Base-by-base conservation (phyloP, 768 basidiomycete genomes). In the Obba rivulosa region DNA sequence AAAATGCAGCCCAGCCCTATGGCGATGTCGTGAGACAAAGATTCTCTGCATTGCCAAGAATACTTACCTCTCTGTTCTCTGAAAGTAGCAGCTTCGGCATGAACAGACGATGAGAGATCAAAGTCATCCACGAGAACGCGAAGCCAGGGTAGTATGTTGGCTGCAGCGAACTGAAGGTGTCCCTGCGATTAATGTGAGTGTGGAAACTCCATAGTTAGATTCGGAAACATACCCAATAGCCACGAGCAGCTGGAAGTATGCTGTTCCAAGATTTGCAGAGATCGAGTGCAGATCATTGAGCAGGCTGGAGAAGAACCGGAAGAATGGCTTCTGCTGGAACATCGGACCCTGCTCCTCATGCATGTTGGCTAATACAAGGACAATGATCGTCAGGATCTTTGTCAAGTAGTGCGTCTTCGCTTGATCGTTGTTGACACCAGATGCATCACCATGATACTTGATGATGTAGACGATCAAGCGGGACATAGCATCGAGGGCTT, bases 371-470 rank as follows among this genome's bases (percentile, higher is more conserved):
- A 99, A 72, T 9, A 97, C 93, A 50, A 98, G 81, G 23, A 98
- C 92, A 64, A 96, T 88, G 67, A 98, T 98, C 11, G 95, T 95
- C 49, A 99, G 70, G 50, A 98, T 97, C 71, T 97, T 98, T 45
- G 91, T 92, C 59, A 96, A 73, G 69, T 97, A 98, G 65, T 95
- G 90, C 11, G 94, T 90, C 66, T 96, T 96, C 16, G 93, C 92
- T 58, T 92, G 87, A 57, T 95, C 93, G 58, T 91, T 92, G 67
- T 93, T 90, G 50, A 90, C 76, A 9, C 90, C 92, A 11, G 87
- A 83, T 22, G 93, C 90, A 69, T 99, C 96, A 10, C 94, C 96
- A 57, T 98, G 95, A 65, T 98, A 97, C 73, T 98, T 98, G 80
- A 98, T 93, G 70, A 99, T 94, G 67, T 96, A 92, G 31, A 92